These are phyloP conservation scores for Colletotrichum sp. DNA, from an alignment of 2,329 filamentous ascomycete genomes.

Conservation along the genomic window DNA sequence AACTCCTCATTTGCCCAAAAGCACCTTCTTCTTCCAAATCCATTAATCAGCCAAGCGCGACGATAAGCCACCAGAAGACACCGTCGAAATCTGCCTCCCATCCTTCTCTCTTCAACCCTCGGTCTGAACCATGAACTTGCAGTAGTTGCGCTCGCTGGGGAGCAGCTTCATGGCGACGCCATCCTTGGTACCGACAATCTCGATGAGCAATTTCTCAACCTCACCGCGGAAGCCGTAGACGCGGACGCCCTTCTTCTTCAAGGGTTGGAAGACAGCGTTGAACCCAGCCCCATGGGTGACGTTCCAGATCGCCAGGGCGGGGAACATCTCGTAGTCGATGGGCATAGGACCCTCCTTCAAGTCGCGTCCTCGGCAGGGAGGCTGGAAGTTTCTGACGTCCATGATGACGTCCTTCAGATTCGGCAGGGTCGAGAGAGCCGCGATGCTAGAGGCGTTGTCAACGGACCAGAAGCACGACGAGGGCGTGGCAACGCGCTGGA, in stretches of 20 bases:
- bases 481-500: not conserved
- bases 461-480: not conserved
- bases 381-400: not conserved
- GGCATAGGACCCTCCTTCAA: not conserved
- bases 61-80: not conserved
- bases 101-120: not conserved
- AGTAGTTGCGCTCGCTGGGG: too few species aligned
- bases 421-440: not conserved
- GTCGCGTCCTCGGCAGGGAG: not conserved
- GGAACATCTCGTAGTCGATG: not conserved
- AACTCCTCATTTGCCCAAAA: not conserved
- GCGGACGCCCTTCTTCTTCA: not conserved
- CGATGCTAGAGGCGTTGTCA: not conserved
- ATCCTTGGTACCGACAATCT: not conserved
- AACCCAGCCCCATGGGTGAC: not conserved
- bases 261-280: not conserved
- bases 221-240: not conserved
- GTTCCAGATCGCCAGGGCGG: not conserved
- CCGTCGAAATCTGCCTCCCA: rapidly evolving
- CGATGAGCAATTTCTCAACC: not conserved
- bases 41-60: not conserved
- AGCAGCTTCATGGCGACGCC: not conserved
- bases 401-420: not conserved
- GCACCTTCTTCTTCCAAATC: not conserved
- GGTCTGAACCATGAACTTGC: not conserved